Percentiles rank a stretch among this genome's conserved stretches.
These are phyloP conservation scores for Dimocarpus longan DNA, from an alignment of 345 rosid species.

Conservation along the genomic window DNA sequence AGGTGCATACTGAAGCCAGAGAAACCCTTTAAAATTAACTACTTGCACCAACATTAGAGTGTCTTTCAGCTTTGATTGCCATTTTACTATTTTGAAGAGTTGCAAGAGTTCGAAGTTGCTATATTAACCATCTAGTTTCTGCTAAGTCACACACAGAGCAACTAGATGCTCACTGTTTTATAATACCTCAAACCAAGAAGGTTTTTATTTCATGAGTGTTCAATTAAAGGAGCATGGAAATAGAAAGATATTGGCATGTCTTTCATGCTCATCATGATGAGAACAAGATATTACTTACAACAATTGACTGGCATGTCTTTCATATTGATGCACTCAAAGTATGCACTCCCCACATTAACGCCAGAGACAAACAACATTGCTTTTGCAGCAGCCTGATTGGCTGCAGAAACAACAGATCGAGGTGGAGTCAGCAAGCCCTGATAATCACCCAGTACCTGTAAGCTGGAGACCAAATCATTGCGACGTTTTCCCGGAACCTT, in stretches of 20 bases:
- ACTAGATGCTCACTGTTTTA: not conserved
- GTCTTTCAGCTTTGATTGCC: conserved; percentile 3
- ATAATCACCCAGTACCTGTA: conserved; percentile 83
- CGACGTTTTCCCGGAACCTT: conserved; percentile 39
- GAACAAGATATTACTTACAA: conserved; percentile 54
- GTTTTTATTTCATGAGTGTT: conserved; percentile 3
- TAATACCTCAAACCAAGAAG: not conserved
- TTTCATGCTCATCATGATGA: conserved; percentile 6
- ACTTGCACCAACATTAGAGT: not conserved
- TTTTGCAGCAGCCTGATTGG: conserved; percentile 91
- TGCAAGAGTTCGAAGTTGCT: not conserved
- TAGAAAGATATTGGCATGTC: conserved; percentile 4
- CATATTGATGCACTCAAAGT: conserved; percentile 70
- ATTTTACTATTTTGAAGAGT: not conserved
- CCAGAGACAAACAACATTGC: conserved; percentile 83
- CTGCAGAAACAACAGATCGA: conserved; percentile 66
- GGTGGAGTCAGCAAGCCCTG: conserved; percentile 91
- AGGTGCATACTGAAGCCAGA: not conserved
- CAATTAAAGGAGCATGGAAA: conserved; percentile 1
- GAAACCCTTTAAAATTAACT: not conserved
- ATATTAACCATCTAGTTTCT: not conserved
- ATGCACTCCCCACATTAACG: conserved; percentile 55
- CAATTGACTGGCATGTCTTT: conserved; percentile 80
- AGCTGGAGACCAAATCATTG: conserved; percentile 66
- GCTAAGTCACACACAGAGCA: not conserved